Percentiles rank a stretch among this genome's conserved stretches.
Evolutionary conservation across 345 rosid species (phyloP).

Genomic region (Pistacia vera): DNA sequence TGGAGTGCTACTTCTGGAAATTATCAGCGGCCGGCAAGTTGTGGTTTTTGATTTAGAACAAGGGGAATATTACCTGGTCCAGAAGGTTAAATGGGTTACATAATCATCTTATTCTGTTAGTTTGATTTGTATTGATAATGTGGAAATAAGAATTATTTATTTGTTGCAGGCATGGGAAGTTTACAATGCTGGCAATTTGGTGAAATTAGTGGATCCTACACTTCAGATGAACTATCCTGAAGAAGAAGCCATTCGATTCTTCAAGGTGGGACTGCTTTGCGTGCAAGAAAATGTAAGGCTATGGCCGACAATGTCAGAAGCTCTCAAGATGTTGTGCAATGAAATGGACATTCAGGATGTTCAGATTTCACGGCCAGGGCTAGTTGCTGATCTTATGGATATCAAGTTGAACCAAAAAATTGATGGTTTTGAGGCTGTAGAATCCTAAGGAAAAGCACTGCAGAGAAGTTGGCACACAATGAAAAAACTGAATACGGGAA

Average conservation of each 20-base stretch:
- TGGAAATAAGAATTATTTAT: not conserved
- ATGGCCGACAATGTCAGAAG: conserved; percentile 52
- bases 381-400: conserved; percentile 44
- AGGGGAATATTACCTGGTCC: conserved; percentile 56
- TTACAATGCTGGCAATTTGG: conserved; percentile 29
- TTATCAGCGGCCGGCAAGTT: conserved; percentile 47
- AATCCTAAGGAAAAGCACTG: no score
- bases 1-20: conserved; percentile 58
- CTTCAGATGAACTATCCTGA: conserved; percentile 35
- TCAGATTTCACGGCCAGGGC: conserved; percentile 48
- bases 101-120: not conserved
- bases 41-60: conserved; percentile 41
- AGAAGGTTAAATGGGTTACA: conserved; percentile 39
- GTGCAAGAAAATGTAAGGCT: conserved; percentile 54
- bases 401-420: conserved; percentile 38
- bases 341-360: conserved; percentile 23
- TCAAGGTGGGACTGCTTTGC: conserved; percentile 56
- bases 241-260: conserved; percentile 47
- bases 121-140: not conserved
- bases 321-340: conserved; percentile 37
- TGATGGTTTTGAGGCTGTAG: not conserved
- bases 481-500: no score
- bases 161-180: conserved; percentile 56
- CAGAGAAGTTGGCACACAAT: no score
- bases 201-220: conserved; percentile 43